Evolutionary conservation across 192 early-diverging fungal species (phyloP).

Genomic region (Linnemannia schmuckeri): DNA sequence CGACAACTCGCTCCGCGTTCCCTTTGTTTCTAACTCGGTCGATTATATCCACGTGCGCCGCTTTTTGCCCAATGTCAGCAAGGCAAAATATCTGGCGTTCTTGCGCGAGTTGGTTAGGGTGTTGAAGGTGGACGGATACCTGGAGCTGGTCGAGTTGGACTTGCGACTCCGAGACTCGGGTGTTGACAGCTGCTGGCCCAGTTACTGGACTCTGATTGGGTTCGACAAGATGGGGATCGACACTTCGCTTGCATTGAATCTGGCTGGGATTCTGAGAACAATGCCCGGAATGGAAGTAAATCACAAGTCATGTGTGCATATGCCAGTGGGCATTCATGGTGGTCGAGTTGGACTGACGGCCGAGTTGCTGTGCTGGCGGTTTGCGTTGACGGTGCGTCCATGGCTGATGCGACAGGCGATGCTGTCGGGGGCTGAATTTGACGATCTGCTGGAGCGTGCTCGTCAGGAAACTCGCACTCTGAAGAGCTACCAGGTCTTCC

Average conservation of each 20-base stretch:
- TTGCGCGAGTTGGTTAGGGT: conserved; percentile 44
- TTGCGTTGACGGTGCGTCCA: conserved; percentile 36
- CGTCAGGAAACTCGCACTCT: conserved; percentile 35
- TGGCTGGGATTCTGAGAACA: conserved; percentile 53
- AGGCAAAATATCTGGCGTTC: conserved; percentile 51
- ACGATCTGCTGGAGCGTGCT: conserved; percentile 46
- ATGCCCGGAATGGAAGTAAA: conserved; percentile 41
- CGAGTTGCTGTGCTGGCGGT: conserved; percentile 39
- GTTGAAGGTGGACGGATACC: conserved; percentile 43
- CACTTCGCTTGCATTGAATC: conserved; percentile 44
- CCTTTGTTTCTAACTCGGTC: conserved; percentile 53
- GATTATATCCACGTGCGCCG: conserved; percentile 54
- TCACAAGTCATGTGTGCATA: conserved; percentile 44
- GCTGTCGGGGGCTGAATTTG: conserved; percentile 51
- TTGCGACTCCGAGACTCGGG: conserved; percentile 36
- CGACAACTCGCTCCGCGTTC: conserved; percentile 42
- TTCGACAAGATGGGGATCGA: conserved; percentile 54
- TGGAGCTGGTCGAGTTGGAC: conserved; percentile 54
- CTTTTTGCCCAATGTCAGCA: conserved; percentile 53
- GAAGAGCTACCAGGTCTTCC: conserved; percentile 51
- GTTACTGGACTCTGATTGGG: conserved; percentile 54
- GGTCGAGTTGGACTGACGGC: conserved; percentile 41
- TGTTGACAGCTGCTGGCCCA: conserved; percentile 54
- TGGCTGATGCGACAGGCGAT: conserved; percentile 56
- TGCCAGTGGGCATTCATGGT: conserved; percentile 52